Conservation (phyloP, 2,329 filamentous ascomycete species). For the Verticillium nonalfalfae region DNA sequence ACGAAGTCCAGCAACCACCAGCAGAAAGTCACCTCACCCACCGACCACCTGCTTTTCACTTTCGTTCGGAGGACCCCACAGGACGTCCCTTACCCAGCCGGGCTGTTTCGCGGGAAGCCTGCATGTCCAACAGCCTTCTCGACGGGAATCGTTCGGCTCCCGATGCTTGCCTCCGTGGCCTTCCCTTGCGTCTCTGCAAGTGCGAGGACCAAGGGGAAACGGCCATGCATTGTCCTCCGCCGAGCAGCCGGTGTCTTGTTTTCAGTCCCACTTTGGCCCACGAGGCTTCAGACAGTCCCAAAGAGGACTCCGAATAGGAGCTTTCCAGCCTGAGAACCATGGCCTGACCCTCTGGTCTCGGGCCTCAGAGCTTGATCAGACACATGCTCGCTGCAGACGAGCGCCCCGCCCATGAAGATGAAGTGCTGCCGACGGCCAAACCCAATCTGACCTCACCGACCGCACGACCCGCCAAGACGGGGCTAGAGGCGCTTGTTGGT, state of each 20-base stretch:
- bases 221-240: neutral
- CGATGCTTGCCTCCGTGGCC: neutral
- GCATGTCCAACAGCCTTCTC: neutral
- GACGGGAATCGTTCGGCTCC: neutral
- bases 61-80: neutral
- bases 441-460: neutral
- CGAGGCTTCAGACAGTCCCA: too few relatives aligned
- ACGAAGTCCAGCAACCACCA: neutral
- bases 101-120: neutral
- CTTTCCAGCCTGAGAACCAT: too few relatives aligned
- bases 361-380: neutral
- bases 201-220: too few relatives aligned
- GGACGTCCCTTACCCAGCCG: neutral
- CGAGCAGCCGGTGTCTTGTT: neutral
- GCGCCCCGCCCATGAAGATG: neutral
- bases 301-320: too few relatives aligned
- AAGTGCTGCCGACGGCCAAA: neutral
- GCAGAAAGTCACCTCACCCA: neutral
- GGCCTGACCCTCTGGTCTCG: too few relatives aligned
- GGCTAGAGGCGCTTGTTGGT: neutral
- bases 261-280: neutral
- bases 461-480: neutral
- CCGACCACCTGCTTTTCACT: neutral
- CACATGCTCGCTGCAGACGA: neutral
- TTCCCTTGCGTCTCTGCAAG: neutral